Base-by-base conservation (phyloP, 2,329 filamentous ascomycete species). In the Nakataea oryzae region DNA sequence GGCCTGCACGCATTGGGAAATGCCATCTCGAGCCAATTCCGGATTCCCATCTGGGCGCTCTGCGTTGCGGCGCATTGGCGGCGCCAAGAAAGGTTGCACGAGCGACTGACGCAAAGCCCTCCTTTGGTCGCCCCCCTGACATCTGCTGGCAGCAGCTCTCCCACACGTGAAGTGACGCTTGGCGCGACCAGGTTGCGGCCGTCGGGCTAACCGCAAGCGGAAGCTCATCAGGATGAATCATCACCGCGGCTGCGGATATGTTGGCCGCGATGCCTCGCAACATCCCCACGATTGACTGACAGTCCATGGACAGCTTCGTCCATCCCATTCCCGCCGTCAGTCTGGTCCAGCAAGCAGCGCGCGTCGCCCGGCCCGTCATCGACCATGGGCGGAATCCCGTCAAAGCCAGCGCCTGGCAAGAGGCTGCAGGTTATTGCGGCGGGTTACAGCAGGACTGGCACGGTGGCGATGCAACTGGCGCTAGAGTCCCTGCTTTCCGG, bases 381-480 rank as follows among this genome's bases (percentile, higher is more conserved):
- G 29, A 55, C 56, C n/a, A 71, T 71, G 70, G 69, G 70, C 34
- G 68, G 65, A 62, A 66, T 66, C 54, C 67, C 71, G 41, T 73
- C 73, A 3, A 66, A 73, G 60, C 72, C 73, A 9, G 68, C 66
- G 12, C 71, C 75, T 61, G 68, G 64, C 57, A 68, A 68, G 58
- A 67, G 59, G 57, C 66, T 79, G 61, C 69, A 76, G 65, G 76
- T 78, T 62, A 78, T 79, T 62, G 74, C 73, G 27, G 76, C 75
- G 7, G 74, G 75, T 57, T 75, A 74, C 64, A 72, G 79, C 17
- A 74, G 80, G 59, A 82, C 79, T 1, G 80, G 79, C 17, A 82
- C 79, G 1, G 72, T 79, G 12, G 81, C 81, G 28, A 78, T 81
- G 71, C 76, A 75, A 41, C 66, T 75, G 54, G 80, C 80, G 1